These are phyloP conservation scores for Penicillium cataractarum DNA, from an alignment of 495 filamentous ascomycete species.

Conservation along the genomic window DNA sequence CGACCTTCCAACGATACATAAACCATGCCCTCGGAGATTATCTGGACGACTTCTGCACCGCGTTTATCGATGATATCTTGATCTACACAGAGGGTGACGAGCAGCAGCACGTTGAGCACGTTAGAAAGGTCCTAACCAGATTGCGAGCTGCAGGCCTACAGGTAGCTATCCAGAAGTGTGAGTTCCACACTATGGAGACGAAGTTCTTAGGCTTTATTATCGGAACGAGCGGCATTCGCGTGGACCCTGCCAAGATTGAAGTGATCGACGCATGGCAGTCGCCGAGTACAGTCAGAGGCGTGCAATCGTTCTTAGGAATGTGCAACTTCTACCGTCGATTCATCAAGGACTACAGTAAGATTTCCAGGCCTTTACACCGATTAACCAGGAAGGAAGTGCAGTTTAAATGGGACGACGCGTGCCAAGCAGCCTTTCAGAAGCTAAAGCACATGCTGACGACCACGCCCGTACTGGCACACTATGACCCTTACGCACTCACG, in stretches of 20 bases:
- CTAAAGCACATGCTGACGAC: slow-evolving; percentile 15
- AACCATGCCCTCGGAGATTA: slow-evolving; percentile 1
- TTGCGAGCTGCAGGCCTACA: neutral
- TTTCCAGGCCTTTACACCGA: slow-evolving; percentile 11
- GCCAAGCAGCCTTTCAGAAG: neutral
- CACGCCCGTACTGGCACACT: slow-evolving; percentile 18
- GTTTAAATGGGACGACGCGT: neutral
- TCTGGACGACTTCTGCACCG: slow-evolving; percentile 6
- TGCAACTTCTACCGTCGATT: slow-evolving; percentile 36
- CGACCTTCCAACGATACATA: slow-evolving; percentile 13
- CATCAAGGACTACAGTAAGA: slow-evolving; percentile 29
- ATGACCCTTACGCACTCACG: slow-evolving; percentile 9
- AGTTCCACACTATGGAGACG: slow-evolving; percentile 26
- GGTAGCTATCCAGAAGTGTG: slow-evolving; percentile 29
- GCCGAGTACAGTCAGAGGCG: neutral
- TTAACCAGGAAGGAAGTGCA: neutral
- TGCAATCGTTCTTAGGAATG: slow-evolving; percentile 35
- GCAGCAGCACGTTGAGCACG: neutral
- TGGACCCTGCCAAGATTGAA: slow-evolving; percentile 26
- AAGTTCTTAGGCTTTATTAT: slow-evolving; percentile 19
- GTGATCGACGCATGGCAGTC: slow-evolving; percentile 23
- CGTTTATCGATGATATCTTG: slow-evolving; percentile 9
- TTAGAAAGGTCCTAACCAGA: neutral
- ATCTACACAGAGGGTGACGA: neutral
- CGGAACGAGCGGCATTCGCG: slow-evolving; percentile 20